Conservation (phyloP, 2,329 filamentous ascomycete genomes). For the Fusarium sp. region DNA sequence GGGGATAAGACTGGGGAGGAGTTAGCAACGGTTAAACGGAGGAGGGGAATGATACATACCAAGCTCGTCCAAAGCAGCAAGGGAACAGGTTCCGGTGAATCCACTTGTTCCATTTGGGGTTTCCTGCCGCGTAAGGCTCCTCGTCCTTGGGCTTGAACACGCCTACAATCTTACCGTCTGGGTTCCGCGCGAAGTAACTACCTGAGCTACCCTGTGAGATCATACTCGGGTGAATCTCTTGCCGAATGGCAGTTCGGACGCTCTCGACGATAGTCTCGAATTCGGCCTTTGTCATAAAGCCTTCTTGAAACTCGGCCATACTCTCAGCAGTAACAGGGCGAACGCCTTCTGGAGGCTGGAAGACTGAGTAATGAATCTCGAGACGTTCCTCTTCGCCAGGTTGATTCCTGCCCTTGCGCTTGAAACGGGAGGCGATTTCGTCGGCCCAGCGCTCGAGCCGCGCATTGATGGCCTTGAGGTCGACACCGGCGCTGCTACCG, state of each 20-base stretch:
- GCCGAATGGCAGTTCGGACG: constrained; percentile 88
- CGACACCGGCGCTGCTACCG: constrained; percentile 86
- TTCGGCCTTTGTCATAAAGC: constrained; percentile 79
- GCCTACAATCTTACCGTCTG: constrained; percentile 91
- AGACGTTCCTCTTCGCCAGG: constrained; percentile 82
- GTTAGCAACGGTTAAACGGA: constrained; percentile 20
- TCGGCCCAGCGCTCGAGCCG: constrained; percentile 96
- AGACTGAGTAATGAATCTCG: constrained; percentile 98
- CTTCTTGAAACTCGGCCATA: constrained; percentile 72
- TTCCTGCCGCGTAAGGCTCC: constrained; percentile 95
- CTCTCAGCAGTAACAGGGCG: constrained; percentile 82
- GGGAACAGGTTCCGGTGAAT: constrained; percentile 97
- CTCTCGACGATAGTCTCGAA: constrained; percentile 93
- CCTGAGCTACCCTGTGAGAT: constrained; percentile 98
- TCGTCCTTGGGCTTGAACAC: constrained; percentile 99
- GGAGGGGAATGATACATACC: constrained; percentile 58
- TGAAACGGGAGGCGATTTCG: constrained; percentile 97
- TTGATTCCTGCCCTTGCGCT: constrained; percentile 82
- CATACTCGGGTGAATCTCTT: constrained; percentile 93
- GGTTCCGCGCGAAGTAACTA: constrained; percentile 95
- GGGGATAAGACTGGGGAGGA: constrained; percentile 77
- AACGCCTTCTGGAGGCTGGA: constrained; percentile 90
- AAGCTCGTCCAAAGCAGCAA: constrained; percentile 95
- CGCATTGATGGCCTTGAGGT: constrained; percentile 98
- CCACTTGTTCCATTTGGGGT: constrained; percentile 99